These are phyloP conservation scores for Pythium aphanidermatum DNA, from an alignment of 352 stramenopile species.

Conservation along the genomic window DNA sequence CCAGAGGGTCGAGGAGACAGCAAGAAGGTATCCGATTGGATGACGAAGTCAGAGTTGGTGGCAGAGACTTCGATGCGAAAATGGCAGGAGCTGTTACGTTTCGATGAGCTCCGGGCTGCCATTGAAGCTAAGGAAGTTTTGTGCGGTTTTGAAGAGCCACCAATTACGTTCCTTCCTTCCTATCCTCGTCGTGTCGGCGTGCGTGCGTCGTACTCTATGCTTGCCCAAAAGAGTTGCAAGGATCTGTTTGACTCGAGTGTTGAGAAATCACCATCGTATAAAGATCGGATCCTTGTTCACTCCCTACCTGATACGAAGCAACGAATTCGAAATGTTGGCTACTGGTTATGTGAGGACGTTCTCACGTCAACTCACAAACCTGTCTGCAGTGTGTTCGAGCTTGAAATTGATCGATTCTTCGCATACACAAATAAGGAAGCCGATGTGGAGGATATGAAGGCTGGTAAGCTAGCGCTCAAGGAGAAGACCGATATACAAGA, in stretches of 20 bases:
- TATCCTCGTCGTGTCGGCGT: conserved; percentile 59
- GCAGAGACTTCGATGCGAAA: conserved; percentile 50
- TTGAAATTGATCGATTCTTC: conserved; percentile 71
- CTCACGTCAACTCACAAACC: conserved; percentile 66
- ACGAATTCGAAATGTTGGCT: conserved; percentile 44
- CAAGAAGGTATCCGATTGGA: conserved; percentile 62
- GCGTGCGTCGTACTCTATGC: conserved; percentile 57
- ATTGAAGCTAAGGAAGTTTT: conserved; percentile 83
- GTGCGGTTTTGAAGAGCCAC: conserved; percentile 78
- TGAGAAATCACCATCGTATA: conserved; percentile 39
- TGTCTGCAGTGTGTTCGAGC: conserved; percentile 62
- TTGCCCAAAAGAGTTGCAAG: conserved; percentile 47
- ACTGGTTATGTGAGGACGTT: conserved; percentile 67
- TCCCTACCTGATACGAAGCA: conserved; percentile 59
- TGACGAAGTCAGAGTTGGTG: conserved; percentile 55
- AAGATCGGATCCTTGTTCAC: conserved; percentile 66
- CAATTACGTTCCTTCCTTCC: conserved; percentile 67
- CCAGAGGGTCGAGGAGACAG: conserved; percentile 18
- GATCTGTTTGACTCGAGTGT: conserved; percentile 43
- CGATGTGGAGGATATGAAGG: conserved; percentile 30
- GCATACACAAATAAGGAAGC: conserved; percentile 62
- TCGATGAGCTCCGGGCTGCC: conserved; percentile 57
- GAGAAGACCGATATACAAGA: conserved; percentile 61
- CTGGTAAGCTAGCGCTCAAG: conserved; percentile 41
- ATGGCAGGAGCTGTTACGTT: conserved; percentile 70